Base-by-base conservation (phyloP, 257 asterid genomes). In the Cinchona pubescens region DNA sequence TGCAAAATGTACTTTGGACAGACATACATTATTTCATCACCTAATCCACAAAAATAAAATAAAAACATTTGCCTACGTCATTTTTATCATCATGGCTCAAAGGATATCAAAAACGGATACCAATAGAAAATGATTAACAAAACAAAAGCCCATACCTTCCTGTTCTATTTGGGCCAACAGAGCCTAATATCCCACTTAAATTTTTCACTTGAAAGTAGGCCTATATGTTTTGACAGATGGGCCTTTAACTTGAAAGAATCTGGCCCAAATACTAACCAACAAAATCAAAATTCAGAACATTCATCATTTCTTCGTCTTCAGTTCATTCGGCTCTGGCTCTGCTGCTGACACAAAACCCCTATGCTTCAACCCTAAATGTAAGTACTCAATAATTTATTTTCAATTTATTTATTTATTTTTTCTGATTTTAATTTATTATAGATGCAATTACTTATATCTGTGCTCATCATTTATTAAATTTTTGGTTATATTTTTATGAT, bases 321-420 rank as follows among this genome's bases (percentile, higher is more conserved):
- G 40, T 37, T 37, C 40, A 37, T 5, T 37, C 4, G 40, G 40
- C 40, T 37, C 40, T 37, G 40, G n/a, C n/a, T n/a, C n/a, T n/a
- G n/a, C n/a, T n/a, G n/a, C n/a, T 5, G 38, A 64, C 73, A n/a
- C 42, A 59, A 67, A 76, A 76, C 75, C 58, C 79, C 79, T 76
- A 67, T 32, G 35, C 29, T 58, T 74, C 65, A 65, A 14, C 43
- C 27, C 61, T 15, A 30, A n/a, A 19, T n/a, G 78, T 49, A 49
- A 64, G 65, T 65, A 14, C 43, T 35, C 15, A 2, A 34, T 69
- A 30, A 3, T 37, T 5, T 37, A 37, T 32, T 32, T 12, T 62
- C 12, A 3, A 29, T 0, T 45, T 14, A 15, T 13, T 48, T 9
- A 7, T 46, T 48, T 15, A 2, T 29, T 8, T 25, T 16, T 5